Percentiles rank a stretch among this genome's conserved stretches.
These are phyloP conservation scores for Termitomyces sp. DNA, from an alignment of 768 basidiomycete genomes.

Conservation along the genomic window DNA sequence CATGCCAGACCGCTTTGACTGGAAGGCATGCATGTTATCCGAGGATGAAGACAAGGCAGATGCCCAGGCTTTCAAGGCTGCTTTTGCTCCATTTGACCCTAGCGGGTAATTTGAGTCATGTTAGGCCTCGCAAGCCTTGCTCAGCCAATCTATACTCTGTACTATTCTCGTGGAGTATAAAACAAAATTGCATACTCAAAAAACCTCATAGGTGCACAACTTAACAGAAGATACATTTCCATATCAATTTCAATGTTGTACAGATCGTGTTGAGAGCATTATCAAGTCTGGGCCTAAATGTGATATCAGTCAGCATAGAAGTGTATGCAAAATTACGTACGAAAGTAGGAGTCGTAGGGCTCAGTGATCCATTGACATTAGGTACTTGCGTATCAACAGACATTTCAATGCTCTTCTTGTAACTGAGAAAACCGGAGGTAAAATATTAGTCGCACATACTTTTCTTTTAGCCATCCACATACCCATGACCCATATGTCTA, in stretches of 20 bases:
- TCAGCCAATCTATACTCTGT: not conserved
- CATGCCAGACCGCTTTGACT: constrained; percentile 78
- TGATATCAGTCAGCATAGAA: not conserved
- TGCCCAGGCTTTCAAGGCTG: constrained; percentile 76
- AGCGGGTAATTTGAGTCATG: constrained; percentile 12
- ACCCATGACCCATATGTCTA: constrained; percentile 64
- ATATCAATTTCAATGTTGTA: not conserved
- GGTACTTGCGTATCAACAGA: constrained; percentile 11
- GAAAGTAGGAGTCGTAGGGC: constrained; percentile 4
- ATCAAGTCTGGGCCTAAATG: not conserved
- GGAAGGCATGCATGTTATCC: constrained; percentile 81
- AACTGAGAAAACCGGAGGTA: constrained; percentile 16
- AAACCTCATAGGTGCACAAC: not conserved
- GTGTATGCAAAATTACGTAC: constrained; percentile 3
- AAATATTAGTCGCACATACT: not conserved
- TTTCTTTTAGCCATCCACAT: constrained; percentile 6
- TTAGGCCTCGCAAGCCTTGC: not conserved
- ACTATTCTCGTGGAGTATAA: no score
- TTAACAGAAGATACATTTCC: not conserved
- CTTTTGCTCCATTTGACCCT: constrained; percentile 74
- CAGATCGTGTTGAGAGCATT: not conserved
- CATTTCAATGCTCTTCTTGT: constrained; percentile 22
- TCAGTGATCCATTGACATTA: constrained; percentile 14
- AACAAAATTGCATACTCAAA: not conserved
- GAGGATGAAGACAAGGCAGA: constrained; percentile 87